Conservation (phyloP, 2,329 filamentous ascomycete genomes). For the Zopfia rhizophila region DNA sequence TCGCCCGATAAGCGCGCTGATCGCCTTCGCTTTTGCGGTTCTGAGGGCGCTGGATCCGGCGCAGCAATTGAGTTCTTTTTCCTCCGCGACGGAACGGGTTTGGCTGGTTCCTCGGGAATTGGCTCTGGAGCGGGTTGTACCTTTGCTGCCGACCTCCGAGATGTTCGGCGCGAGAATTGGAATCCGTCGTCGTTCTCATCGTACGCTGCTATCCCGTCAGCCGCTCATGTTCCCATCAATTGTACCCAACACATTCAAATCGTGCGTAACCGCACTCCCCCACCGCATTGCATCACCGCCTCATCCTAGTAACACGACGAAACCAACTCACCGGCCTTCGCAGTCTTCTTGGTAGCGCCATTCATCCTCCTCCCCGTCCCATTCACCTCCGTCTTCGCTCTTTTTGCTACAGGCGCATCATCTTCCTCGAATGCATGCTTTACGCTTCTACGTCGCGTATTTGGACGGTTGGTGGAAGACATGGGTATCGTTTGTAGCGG, state of each 20-base stretch:
- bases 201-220: slow-evolving; percentile 49
- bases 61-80: slow-evolving; percentile 41
- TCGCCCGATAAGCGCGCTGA: slow-evolving; percentile 60
- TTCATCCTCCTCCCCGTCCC: slow-evolving; percentile 50
- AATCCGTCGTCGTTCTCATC: slow-evolving; percentile 61
- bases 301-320: slow-evolving; percentile 1
- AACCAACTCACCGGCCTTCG: slow-evolving; percentile 45
- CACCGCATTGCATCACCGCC: slow-evolving; percentile 9
- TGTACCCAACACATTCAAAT: slow-evolving; percentile 7
- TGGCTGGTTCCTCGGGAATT: slow-evolving; percentile 41
- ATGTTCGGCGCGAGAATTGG: slow-evolving; percentile 56
- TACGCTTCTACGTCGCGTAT: slow-evolving; percentile 59
- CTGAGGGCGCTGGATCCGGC: slow-evolving; percentile 34
- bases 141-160: slow-evolving; percentile 47
- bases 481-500: slow-evolving; percentile 60
- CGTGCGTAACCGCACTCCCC: slow-evolving; percentile 10
- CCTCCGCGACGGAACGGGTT: slow-evolving; percentile 36
- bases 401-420: slow-evolving; percentile 57
- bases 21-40: slow-evolving; percentile 50
- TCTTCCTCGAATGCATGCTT: slow-evolving; percentile 57
- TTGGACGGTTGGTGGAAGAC: slow-evolving; percentile 56
- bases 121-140: slow-evolving; percentile 42
- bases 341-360: slow-evolving; percentile 47
- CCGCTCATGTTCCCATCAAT: slow-evolving; percentile 11
- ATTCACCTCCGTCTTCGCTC: slow-evolving; percentile 51